Evolutionary conservation across 2,329 filamentous ascomycete species (phyloP).

Genomic region (Cryphonectria naterciae): DNA sequence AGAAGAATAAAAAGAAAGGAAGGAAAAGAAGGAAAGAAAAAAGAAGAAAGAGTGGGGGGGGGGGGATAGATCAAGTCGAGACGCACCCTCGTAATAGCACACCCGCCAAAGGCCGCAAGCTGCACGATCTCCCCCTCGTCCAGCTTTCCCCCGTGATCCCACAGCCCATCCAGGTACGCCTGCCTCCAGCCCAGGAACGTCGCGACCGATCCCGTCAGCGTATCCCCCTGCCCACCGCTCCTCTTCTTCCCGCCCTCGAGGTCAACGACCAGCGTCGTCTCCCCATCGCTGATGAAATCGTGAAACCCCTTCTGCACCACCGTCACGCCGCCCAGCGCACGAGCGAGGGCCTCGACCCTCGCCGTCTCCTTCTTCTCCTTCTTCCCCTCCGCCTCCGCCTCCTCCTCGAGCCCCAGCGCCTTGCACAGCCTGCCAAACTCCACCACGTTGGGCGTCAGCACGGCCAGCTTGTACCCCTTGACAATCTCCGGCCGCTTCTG

Average conservation of each 20-base stretch:
- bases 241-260: slow-evolving; percentile 83
- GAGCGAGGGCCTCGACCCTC: slow-evolving; percentile 68
- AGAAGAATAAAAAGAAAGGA: background rate
- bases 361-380: slow-evolving; percentile 45
- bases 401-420: slow-evolving; percentile 69
- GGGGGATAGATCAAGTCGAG: background rate
- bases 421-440: slow-evolving; percentile 87
- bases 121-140: slow-evolving; percentile 62
- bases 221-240: slow-evolving; percentile 94
- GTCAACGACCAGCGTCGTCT: slow-evolving; percentile 75
- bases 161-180: slow-evolving; percentile 82
- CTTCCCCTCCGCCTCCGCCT: slow-evolving; percentile 51
- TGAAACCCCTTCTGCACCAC: slow-evolving; percentile 85
- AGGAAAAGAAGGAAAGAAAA: background rate
- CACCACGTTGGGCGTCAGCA: slow-evolving; percentile 93
- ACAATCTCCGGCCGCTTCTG: slow-evolving; percentile 77
- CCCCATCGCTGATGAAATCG: slow-evolving; percentile 84
- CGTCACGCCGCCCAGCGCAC: slow-evolving; percentile 82
- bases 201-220: slow-evolving; percentile 84
- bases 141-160: slow-evolving; percentile 59
- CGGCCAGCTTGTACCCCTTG: slow-evolving; percentile 78
- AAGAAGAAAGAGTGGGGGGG: background rate
- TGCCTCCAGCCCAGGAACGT: slow-evolving; percentile 88
- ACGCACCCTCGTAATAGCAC: slow-evolving; percentile 79
- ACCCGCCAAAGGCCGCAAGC: slow-evolving; percentile 84